Base-by-base conservation (phyloP, 2,329 filamentous ascomycete genomes). In the Alternaria brassicicola region DNA sequence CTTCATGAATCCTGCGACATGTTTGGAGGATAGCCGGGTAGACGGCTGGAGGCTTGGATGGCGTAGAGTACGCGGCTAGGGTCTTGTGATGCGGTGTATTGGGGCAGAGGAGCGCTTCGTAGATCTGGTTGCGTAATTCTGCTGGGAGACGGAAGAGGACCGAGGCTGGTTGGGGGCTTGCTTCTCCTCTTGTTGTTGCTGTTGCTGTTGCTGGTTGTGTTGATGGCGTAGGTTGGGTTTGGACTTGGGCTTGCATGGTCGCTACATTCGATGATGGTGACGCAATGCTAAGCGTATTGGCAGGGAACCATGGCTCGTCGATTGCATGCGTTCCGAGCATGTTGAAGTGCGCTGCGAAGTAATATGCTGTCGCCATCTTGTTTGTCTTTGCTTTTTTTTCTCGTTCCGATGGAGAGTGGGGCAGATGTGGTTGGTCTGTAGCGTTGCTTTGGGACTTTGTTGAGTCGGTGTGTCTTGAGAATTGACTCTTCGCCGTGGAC, bases 101-200 rank as follows among this genome's bases (percentile, higher is more conserved):
- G 15, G 71, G 57, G 43, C 65, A 71, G 15, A 83, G 72, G 26
- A 82, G 72, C 28, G 71, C 66, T 28, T 66, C 62, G 70, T 82
- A 85, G 30, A 90, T 84, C 68, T 89, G 82, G 53, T 88, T 84
- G 35, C 83, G 82, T 3, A 90, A 80, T 66, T 90, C 88, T 2
- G 81, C 80, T 23, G 89, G 83, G 1, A 90, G 80, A 15, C 64
- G 70, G 73, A 82, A 79, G 54, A 82, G 63, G 5, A 60, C 38
- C 0, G 66, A 70, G 15, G 51, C 30, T 9, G 57, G 9, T 52
- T 74, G 71, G 1, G 50, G 8, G 30, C 52, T 45, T 6, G 53
- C 57, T 43, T 28, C 49, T 6, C 38, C 55, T 43, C 52, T n/a
- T 42, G 53, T 55, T 33, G 60, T 42, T 36, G 49, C 21, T 28